Conservation (phyloP, 441 rosid genomes). For the Adansonia rubrostipa region DNA sequence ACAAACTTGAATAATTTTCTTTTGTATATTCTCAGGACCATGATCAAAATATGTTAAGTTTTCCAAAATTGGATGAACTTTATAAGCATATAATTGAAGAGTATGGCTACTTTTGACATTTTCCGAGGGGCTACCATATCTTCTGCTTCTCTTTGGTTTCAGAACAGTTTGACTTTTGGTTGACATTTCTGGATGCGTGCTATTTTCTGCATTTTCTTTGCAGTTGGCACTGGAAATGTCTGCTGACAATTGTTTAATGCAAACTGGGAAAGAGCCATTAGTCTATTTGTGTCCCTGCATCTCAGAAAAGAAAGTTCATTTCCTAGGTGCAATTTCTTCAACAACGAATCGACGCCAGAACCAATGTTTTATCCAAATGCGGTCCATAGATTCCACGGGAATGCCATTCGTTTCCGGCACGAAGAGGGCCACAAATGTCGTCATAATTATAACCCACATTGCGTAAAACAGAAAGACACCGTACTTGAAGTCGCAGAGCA, state of each 20-base stretch:
- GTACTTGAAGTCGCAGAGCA: slow-evolving; percentile 27
- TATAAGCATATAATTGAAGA: not conserved
- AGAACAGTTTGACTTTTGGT: not conserved
- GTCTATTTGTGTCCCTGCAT: not conserved
- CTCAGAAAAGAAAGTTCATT: not conserved
- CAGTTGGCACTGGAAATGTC: too few relatives aligned
- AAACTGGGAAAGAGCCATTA: too few relatives aligned
- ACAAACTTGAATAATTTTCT: not conserved
- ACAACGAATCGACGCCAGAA: slow-evolving; percentile 23
- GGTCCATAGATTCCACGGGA: slow-evolving; percentile 22
- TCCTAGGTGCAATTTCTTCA: not conserved
- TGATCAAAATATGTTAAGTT: not conserved
- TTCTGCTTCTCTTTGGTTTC: not conserved
- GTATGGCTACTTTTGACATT: not conserved
- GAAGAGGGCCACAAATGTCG: slow-evolving; percentile 22
- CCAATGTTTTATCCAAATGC: slow-evolving; percentile 28
- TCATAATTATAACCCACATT: slow-evolving; percentile 17
- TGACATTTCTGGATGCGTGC: not conserved
- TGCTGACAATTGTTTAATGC: too few relatives aligned
- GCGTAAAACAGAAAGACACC: slow-evolving; percentile 25
- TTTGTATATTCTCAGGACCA: not conserved
- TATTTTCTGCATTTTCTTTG: too few relatives aligned
- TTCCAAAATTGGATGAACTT: not conserved
- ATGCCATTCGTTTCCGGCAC: slow-evolving; percentile 32
- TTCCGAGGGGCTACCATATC: not conserved